Percentiles rank a stretch among this genome's conserved stretches.
These are phyloP conservation scores for Hygrophorus pudorinus DNA, from an alignment of 768 basidiomycete genomes.

Conservation along the genomic window DNA sequence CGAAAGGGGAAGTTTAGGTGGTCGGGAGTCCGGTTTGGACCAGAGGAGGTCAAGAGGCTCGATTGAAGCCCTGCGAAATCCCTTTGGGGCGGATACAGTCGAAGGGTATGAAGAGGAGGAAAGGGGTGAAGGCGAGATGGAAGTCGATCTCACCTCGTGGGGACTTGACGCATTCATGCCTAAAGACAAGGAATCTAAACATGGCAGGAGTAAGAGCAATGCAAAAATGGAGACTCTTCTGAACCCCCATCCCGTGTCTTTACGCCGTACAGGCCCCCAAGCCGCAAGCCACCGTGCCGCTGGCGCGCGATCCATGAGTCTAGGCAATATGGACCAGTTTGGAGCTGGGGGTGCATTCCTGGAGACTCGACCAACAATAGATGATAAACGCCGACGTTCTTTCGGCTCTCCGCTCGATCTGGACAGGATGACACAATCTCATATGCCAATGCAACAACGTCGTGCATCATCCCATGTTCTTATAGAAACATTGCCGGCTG, in stretches of 20 bases:
- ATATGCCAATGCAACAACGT: conserved; percentile 34
- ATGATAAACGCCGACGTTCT: conserved; percentile 41
- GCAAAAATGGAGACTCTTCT: conserved; percentile 25
- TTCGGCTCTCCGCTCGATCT: conserved; percentile 50
- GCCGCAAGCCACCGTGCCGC: conserved; percentile 18
- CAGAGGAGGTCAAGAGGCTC: conserved; percentile 46
- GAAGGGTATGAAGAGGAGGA: conserved; percentile 45
- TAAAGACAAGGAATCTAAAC: conserved; percentile 45
- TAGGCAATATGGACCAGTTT: conserved; percentile 48
- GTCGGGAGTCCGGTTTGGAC: conserved; percentile 37
- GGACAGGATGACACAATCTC: conserved; percentile 32
- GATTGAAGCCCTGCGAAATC: conserved; percentile 58
- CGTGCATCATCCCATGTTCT: conserved; percentile 40
- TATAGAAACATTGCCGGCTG: conserved; percentile 31
- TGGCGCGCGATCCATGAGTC: conserved; percentile 53
- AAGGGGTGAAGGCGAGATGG: conserved; percentile 43
- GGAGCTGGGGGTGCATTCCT: conserved; percentile 14
- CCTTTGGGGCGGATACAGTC: conserved; percentile 56
- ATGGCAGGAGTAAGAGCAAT: conserved; percentile 25
- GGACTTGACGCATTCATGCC: conserved; percentile 71
- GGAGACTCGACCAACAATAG: conserved; percentile 23
- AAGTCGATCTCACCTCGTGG: conserved; percentile 80
- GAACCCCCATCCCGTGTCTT: conserved; percentile 28
- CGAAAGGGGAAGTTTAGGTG: conserved; percentile 38
- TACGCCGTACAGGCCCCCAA: conserved; percentile 34